phyloP scores from a whole-genome alignment of 768 basidiomycete genomes.

The Pisolithus orientalis region DNA sequence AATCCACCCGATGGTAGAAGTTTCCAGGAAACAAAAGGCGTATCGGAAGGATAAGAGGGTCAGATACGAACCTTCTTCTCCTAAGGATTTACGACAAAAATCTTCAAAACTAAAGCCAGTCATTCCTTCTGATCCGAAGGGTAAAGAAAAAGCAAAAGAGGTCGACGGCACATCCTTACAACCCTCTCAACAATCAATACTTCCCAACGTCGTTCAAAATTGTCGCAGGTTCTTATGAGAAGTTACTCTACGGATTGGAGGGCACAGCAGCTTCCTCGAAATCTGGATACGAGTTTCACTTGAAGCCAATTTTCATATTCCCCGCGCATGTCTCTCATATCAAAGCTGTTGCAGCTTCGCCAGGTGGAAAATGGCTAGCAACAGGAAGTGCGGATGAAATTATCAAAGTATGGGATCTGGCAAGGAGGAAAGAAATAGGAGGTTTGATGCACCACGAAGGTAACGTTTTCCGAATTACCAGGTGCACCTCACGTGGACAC shows the following conservation, averaged over 20 bases:
- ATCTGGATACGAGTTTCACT: conserved; percentile 28
- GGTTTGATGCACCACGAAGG: conserved; percentile 94
- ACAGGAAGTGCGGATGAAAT: conserved; percentile 96
- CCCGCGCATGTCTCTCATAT: conserved; percentile 94
- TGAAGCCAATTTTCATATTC: conserved; percentile 90
- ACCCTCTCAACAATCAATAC: conserved; percentile 8
- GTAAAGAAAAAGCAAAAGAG: conserved; percentile 23
- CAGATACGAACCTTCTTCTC: conserved; percentile 9
- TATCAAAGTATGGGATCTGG: conserved; percentile 94
- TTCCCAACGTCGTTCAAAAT: conserved; percentile 73
- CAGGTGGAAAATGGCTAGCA: conserved; percentile 95
- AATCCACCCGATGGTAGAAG: too few relatives aligned
- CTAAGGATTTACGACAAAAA: background rate
- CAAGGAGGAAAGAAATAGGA: conserved; percentile 88
- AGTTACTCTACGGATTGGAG: conserved; percentile 85
- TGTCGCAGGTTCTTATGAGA: conserved; percentile 93
- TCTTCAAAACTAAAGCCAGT: background rate
- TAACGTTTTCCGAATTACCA: conserved; percentile 25
- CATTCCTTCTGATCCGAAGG: conserved; percentile 8
- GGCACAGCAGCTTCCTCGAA: conserved; percentile 41
- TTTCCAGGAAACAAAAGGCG: too few relatives aligned
- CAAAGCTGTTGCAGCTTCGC: conserved; percentile 84
- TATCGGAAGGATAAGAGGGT: conserved; percentile 17
- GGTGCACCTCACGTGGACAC: background rate
- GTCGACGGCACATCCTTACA: background rate